Evolutionary conservation across 495 filamentous ascomycete genomes (phyloP).

Genomic region (Annulohypoxylon maeteangense): DNA sequence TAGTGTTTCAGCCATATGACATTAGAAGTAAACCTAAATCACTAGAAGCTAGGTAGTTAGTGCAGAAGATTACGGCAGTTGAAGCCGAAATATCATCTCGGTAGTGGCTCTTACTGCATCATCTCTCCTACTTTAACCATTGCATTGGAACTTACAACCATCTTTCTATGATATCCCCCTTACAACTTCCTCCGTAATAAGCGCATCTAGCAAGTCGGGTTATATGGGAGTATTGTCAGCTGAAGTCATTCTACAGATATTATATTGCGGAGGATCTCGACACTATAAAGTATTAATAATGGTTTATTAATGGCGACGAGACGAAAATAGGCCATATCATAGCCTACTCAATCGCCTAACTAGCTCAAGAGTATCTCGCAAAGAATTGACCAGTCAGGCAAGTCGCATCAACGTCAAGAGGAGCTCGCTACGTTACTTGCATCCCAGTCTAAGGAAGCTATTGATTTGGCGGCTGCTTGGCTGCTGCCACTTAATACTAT

Average conservation of each 20-base stretch:
- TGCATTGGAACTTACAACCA: conserved; percentile 1
- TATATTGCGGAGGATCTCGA: neutral
- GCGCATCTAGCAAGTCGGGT: neutral
- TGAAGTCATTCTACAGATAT: conserved; percentile 8
- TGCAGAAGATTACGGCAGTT: conserved; percentile 13
- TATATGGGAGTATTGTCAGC: neutral
- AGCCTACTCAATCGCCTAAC: neutral
- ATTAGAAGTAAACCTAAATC: conserved; percentile 1
- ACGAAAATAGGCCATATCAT: neutral
- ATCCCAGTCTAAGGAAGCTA: neutral
- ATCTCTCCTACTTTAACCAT: neutral
- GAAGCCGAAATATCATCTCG: neutral
- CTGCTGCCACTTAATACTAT: neutral
- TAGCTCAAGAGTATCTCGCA: neutral
- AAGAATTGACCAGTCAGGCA: neutral
- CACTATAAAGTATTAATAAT: neutral
- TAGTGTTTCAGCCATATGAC: neutral
- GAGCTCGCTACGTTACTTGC: conserved; percentile 17
- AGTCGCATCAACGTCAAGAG: neutral
- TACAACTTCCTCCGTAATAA: neutral
- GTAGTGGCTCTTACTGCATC: conserved; percentile 7
- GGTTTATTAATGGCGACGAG: neutral
- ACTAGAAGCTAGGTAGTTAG: neutral
- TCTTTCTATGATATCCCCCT: neutral
- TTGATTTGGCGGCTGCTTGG: neutral